Evolutionary conservation across 2,329 filamentous ascomycete species (phyloP).

Genomic region (Neonectria sp.): DNA sequence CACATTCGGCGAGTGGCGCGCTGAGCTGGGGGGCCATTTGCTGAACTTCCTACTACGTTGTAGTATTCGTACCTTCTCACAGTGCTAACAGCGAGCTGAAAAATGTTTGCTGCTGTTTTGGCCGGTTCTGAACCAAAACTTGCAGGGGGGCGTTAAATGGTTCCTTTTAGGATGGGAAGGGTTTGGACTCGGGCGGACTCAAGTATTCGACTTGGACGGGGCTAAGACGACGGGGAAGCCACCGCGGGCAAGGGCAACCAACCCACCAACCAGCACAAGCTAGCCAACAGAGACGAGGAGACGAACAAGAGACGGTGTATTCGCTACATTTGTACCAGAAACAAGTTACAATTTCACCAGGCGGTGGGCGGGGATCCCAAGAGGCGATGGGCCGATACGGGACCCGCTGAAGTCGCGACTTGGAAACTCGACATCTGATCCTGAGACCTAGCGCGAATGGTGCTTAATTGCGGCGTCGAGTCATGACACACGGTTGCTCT

Average conservation of each 20-base stretch:
- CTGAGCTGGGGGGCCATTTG: conserved; percentile 15
- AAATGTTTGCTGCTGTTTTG: conserved; percentile 24
- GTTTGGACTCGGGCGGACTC: not conserved
- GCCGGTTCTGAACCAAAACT: conserved; percentile 15
- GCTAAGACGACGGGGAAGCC: conserved; percentile 16
- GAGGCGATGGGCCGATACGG: conserved; percentile 41
- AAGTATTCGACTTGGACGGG: conserved; percentile 16
- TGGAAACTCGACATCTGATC: conserved; percentile 38
- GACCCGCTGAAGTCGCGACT: conserved; percentile 33
- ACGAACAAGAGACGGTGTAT: conserved; percentile 1
- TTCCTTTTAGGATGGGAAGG: conserved; percentile 12
- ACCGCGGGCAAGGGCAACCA: conserved; percentile 1
- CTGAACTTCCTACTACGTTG: conserved; percentile 7
- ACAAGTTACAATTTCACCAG: conserved; percentile 10
- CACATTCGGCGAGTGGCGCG: conserved; percentile 26
- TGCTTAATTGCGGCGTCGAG: conserved; percentile 30
- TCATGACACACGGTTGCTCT: conserved; percentile 34
- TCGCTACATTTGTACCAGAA: conserved; percentile 9
- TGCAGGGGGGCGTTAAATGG: conserved; percentile 28
- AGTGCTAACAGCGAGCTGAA: conserved; percentile 26
- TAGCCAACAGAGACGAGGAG: conserved; percentile 10
- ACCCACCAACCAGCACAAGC: conserved; percentile 11
- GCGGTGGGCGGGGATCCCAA: conserved; percentile 19
- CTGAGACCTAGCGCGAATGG: conserved; percentile 27
- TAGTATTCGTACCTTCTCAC: conserved; percentile 22